Evolutionary conservation across 192 early-diverging fungal genomes (phyloP).

Genomic region (Podila verticillata): DNA sequence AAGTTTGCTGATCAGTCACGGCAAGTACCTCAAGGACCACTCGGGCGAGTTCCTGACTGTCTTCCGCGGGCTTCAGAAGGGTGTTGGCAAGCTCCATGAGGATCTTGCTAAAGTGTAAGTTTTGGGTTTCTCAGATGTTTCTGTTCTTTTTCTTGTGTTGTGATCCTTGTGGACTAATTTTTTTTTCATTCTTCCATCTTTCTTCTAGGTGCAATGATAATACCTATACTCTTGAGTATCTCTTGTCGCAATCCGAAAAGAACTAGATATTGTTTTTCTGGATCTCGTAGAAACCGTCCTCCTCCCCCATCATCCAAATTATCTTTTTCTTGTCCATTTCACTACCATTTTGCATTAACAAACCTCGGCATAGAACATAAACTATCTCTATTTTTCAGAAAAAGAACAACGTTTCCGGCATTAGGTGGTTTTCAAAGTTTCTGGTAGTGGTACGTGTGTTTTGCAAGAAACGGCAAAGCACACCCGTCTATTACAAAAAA

Average conservation of each 20-base stretch:
- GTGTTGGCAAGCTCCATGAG: conserved; percentile 61
- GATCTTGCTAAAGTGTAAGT: conserved; percentile 71
- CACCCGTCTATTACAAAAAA: no score
- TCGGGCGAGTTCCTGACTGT: conserved; percentile 73
- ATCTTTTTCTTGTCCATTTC: not conserved
- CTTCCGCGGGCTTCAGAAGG: conserved; percentile 85
- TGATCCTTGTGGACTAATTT: not conserved
- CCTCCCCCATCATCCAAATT: not conserved
- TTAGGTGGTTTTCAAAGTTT: no score
- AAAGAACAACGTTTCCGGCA: no score
- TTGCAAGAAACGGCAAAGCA: no score
- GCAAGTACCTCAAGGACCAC: conserved; percentile 73
- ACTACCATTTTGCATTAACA: no score
- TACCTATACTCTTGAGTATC: conserved; percentile 76
- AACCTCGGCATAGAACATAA: no score
- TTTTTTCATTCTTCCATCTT: conserved; percentile 2
- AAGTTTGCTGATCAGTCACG: conserved; percentile 80
- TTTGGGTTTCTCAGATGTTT: not conserved
- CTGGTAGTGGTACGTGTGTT: no score
- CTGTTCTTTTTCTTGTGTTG: not conserved
- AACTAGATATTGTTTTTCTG: conserved; percentile 13
- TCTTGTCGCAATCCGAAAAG: conserved; percentile 57
- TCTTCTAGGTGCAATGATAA: conserved; percentile 80
- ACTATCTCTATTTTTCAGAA: no score
- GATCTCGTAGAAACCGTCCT: not conserved